Evolutionary conservation across 768 basidiomycete species (phyloP).

Genomic region (Tubosaeta sp.): DNA sequence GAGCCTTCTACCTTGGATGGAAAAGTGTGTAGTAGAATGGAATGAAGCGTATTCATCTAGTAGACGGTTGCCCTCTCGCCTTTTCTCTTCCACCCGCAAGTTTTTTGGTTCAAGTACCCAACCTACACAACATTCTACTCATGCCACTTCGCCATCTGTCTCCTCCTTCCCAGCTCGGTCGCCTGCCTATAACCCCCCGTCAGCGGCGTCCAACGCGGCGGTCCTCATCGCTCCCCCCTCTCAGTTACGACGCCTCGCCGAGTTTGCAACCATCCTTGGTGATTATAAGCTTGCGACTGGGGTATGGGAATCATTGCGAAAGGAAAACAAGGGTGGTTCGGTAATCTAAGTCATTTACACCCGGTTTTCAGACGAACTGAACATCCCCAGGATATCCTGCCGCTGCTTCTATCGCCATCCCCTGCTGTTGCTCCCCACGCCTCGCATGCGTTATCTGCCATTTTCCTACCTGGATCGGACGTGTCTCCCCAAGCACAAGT

Average conservation of each 20-base stretch:
- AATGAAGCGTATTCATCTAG: slow-evolving; percentile 84
- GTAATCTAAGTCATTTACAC: slow-evolving; percentile 36
- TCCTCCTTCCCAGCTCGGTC: slow-evolving; percentile 35
- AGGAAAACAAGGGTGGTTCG: slow-evolving; percentile 84
- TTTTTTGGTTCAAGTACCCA: slow-evolving; percentile 67
- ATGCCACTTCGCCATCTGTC: slow-evolving; percentile 36
- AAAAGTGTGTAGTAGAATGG: slow-evolving; percentile 89
- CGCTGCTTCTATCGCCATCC: slow-evolving; percentile 65
- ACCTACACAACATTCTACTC: slow-evolving; percentile 40
- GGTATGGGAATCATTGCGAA: slow-evolving; percentile 84
- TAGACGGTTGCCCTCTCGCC: slow-evolving; percentile 71
- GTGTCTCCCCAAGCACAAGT: slow-evolving; percentile 60
- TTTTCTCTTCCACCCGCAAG: slow-evolving; percentile 84
- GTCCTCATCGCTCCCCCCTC: slow-evolving; percentile 41
- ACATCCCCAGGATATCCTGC: slow-evolving; percentile 68
- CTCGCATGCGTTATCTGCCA: slow-evolving; percentile 50
- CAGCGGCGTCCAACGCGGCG: slow-evolving; percentile 20
- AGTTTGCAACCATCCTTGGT: slow-evolving; percentile 89
- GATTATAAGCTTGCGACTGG: slow-evolving; percentile 80
- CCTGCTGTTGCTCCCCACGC: slow-evolving; percentile 57
- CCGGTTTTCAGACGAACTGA: slow-evolving; percentile 7
- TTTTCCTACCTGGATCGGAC: slow-evolving; percentile 44
- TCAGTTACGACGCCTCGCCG: slow-evolving; percentile 85
- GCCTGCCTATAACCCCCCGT: slow-evolving; percentile 35
- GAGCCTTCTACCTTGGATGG: slow-evolving; percentile 96